Evolutionary conservation across 345 rosid genomes (phyloP).

Genomic region (Balakata baccata): DNA sequence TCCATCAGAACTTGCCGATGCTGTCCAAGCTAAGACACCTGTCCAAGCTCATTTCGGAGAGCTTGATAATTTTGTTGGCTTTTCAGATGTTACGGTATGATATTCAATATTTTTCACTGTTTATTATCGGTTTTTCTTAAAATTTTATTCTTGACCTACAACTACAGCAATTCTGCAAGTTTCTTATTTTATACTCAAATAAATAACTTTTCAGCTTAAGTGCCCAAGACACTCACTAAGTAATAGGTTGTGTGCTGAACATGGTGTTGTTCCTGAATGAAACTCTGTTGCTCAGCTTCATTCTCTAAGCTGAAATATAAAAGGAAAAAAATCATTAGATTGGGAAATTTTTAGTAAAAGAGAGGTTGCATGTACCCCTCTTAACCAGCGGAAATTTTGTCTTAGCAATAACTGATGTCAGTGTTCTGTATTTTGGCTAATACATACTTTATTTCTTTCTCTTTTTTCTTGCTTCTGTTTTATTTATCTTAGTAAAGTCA

Average conservation of each 20-base stretch:
- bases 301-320: background rate
- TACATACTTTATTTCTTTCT: background rate
- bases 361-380: background rate
- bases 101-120: background rate
- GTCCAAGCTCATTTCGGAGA: constrained; percentile 92
- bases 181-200: background rate
- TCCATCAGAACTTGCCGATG: constrained; percentile 75
- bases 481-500: background rate
- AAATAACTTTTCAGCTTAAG: background rate
- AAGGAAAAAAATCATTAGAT: background rate
- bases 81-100: constrained; percentile 77
- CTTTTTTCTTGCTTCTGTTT: background rate
- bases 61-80: constrained; percentile 76
- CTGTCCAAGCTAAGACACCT: constrained; percentile 79
- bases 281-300: background rate
- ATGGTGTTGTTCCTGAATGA: background rate
- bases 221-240: background rate
- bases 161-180: background rate
- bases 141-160: background rate
- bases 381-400: background rate
- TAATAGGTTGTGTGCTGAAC: background rate
- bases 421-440: background rate
- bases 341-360: background rate
- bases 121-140: background rate
- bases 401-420: background rate